Conservation (phyloP, 2,329 filamentous ascomycete genomes). For the Colletotrichum aenigma region DNA sequence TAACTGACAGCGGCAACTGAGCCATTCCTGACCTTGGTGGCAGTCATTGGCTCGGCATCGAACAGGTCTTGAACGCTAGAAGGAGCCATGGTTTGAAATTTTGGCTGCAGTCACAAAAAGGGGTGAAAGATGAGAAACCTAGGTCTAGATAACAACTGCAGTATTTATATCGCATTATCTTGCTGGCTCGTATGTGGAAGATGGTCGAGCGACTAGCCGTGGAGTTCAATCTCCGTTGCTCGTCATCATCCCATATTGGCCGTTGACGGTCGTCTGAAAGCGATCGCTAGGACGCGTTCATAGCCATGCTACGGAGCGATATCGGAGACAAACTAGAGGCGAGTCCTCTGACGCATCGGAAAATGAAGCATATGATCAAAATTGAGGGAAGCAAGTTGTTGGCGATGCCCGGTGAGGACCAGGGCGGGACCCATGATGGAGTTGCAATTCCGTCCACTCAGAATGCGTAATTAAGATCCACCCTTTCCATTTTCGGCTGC, state of each 20-base stretch:
- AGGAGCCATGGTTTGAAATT: not conserved
- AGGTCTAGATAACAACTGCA: not conserved
- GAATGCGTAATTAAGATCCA: not conserved
- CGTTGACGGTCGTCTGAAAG: not conserved
- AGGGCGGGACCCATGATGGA: not conserved
- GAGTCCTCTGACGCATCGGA: not conserved
- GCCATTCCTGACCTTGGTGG: not conserved
- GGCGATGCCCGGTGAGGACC: not conserved
- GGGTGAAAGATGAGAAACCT: fast-evolving
- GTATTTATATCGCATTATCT: not conserved
- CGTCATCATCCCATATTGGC: not conserved
- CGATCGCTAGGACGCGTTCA: not conserved
- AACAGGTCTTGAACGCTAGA: not conserved
- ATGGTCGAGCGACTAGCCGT: not conserved
- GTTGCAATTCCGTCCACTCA: not conserved
- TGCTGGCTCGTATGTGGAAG: not conserved
- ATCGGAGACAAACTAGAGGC: not conserved
- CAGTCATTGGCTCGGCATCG: not conserved
- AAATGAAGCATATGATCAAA: not conserved
- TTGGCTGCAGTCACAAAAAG: not conserved
- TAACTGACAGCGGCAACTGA: not conserved
- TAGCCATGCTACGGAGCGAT: not conserved
- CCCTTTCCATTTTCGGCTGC: not conserved
- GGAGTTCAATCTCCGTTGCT: not conserved
- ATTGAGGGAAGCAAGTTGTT: not conserved